Evolutionary conservation across 1,284 basidiomycete species (phyloP), one percentile per base, ranked within the genome.

Genomic region (Limonomyces culmigenus): DNA sequence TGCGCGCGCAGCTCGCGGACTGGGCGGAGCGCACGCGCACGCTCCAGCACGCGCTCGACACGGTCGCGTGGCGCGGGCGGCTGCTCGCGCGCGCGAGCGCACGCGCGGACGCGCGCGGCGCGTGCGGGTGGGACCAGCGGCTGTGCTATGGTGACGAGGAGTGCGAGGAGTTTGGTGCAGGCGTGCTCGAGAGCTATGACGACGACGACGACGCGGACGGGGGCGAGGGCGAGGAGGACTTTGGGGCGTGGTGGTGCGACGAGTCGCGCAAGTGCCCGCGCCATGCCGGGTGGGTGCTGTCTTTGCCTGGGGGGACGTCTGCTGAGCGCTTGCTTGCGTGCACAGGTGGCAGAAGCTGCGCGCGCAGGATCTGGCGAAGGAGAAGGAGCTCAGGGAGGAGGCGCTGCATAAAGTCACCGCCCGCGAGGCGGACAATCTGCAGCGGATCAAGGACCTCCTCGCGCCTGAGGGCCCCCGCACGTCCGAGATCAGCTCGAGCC

Each of bases 81-180:
- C 49, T 86, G 18, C 53, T 81, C 13, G 64, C 70, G 36, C 60
- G 80, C 21, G 80, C 80, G 5, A 62, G 57, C 5, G 67, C 67
- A 31, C 62, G 77, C 17, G 68, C 75, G 8, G 70, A 70, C 37
- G 53, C 55, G 13, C 50, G 70, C 15, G 66, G 65, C 8, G 67
- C 70, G 42, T 89, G 85, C 54, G 85, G 85, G 2, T 87, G 85
- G 74, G 85, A 89, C 51, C 72, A 74, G 45, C 63, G 84, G 19
- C 58, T 89, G n/a, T 79, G 78, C 41, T 74, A 78, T 50, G 75
- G 74, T 18, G 77, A 84, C 38, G 71, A 74, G 37, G 78, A 84
- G 49, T 79, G 72, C 59, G 62, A 56, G 17, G 74, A 74, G 37
- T 75, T 67, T 46, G 79, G 75, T 3, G 56, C 54, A 5, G 65